Evolutionary conservation across 2,329 filamentous ascomycete species (phyloP), one percentile per base, ranked within the genome.

Genomic region (Meredithiella fracta): DNA sequence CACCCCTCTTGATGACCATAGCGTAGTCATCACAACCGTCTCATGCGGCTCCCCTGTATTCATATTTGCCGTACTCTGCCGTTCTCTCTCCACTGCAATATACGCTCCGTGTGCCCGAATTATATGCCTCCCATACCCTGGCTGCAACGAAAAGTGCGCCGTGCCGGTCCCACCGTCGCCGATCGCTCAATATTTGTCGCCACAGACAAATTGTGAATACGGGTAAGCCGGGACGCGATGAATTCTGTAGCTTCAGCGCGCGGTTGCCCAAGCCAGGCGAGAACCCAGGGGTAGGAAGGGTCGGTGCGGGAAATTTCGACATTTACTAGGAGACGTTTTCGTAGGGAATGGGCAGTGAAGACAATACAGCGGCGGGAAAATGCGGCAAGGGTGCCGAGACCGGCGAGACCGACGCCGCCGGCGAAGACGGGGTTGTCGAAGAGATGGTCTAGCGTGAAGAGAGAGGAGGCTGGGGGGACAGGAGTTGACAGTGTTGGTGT

Each of bases 281-380:
- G 76, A 44, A 98, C 81, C 91, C 90, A 97, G 42, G 82, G 82
- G 67, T 97, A 98, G 1, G 91, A 90, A 47, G 88, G 82, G 69
- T 98, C 92, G 64, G 91, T 86, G 65, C 88, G 86, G 67, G 86
- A 91, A 68, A 98, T 95, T 69, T 98, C 92, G 64, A 98, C 82
- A 64, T 96, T 89, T 63, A 97, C 87, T 29, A 98, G 81, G 70
- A 98, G 80, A 51, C 91, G 86, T 54, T 85, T 82, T 52, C 87
- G 85, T 58, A 95, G 71, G 57, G 94, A 75, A 47, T 78, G 77
- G n/a, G 83, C 82, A 55, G 81, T 81, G 63, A 81, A 74, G 59
- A 90, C 78, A 58, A 85, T 68, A 34, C 86, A 86, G 65, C 84
- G 84, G 60, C 92, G 88, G 29, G 83, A 86, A 62, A 94, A 79